These are phyloP conservation scores for Smithsoniella earleae DNA, from an alignment of 163 green algal genomes.

Conservation along the genomic window DNA sequence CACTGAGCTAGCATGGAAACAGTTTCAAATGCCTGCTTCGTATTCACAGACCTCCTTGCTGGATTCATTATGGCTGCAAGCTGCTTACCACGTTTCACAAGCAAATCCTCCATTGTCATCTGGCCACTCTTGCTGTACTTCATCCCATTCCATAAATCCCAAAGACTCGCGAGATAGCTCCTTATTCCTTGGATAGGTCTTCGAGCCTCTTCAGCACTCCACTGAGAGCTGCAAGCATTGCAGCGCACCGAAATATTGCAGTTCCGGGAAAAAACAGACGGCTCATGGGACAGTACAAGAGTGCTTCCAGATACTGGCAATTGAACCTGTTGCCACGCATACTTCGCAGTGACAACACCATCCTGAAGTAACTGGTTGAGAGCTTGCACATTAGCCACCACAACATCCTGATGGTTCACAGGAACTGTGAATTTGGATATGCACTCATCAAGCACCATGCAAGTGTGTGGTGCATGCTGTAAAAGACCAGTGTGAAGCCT, in stretches of 20 bases:
- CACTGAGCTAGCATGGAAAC: background rate
- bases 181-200: conserved; percentile 2
- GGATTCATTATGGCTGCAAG: conserved; percentile 1
- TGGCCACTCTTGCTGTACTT: background rate
- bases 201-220: background rate
- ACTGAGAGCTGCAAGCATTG: background rate
- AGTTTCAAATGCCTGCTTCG: conserved; percentile 1
- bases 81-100: conserved; percentile 1
- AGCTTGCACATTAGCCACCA: background rate
- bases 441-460: conserved; percentile 23
- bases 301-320: conserved; percentile 1
- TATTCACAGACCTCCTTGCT: background rate
- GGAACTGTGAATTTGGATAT: background rate
- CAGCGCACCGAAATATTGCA: background rate
- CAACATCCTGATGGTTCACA: background rate
- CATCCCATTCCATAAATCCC: conserved; percentile 13
- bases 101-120: background rate
- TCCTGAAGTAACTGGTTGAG: background rate
- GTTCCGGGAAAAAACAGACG: background rate
- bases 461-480: conserved; percentile 21
- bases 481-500: background rate
- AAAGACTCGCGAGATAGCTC: conserved; percentile 3
- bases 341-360: conserved; percentile 12
- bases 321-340: conserved; percentile 17
- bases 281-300: background rate